Base-by-base conservation (phyloP, 441 rosid species). In the Populus hybrid region DNA sequence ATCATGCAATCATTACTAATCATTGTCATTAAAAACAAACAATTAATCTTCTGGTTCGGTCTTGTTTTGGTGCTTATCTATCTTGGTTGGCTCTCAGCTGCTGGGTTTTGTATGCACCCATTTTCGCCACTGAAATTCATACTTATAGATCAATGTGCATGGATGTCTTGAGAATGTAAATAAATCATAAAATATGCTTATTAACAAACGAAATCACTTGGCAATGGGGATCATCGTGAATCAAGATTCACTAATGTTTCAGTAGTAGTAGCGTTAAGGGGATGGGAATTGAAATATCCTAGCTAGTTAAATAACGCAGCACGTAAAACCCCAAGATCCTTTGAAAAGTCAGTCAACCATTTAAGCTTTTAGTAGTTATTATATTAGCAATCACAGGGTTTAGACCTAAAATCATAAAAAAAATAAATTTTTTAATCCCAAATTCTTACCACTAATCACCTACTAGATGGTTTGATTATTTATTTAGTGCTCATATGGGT, bases 381-480 rank as follows among this genome's bases (percentile, higher is more conserved):
- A 29, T 0, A 29, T 29, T 29, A 29, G 0, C 0, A 29, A 29
- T 1, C 5, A 29, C 33, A 29, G 0, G 1, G 3, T 1, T 29
- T 5, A 0, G 4, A 29, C 1, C 0, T 29, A 0, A 29, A 2
- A 29, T 29, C 0, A 29, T 4, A 29, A 0, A 0, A 4, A 3
- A 0, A 29, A 0, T 0, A 29, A 29, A 29, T 0, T 0, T 29
- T 0, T 29, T 29, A 29, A 0, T 29, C 3, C 4, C 31, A 29
- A 29, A 28, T 4, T 29, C 4, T 29, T 29, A 3, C 3, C 0
- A 29, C 24, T 24, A 1, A 24, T 1, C 24, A 24, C 24, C 24
- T 24, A 24, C 24, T 24, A 24, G 24, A 24, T 24, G 24, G 24
- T 24, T 24, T 24, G 24, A 24, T 24, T 24, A 1, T 1, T 24